A percentile compares a stretch with the other conserved stretches of the same genome.
phyloP scores from a whole-genome alignment of 2,329 filamentous ascomycete genomes.

The Colletotrichum sp. region DNA sequence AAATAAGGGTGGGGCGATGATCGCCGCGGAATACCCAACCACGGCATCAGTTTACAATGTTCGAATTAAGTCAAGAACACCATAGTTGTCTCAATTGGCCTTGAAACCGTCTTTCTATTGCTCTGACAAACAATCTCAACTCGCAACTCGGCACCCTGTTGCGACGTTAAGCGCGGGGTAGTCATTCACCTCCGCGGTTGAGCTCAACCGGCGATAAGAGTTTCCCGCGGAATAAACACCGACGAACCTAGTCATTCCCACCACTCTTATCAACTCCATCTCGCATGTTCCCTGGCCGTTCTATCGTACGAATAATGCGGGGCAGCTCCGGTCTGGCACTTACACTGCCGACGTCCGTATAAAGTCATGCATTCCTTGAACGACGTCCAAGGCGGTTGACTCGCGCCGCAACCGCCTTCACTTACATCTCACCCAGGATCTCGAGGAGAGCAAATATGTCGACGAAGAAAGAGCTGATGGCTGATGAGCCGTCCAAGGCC shows the following conservation, averaged over 20 bases:
- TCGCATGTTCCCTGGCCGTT: not conserved
- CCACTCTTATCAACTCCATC: not conserved
- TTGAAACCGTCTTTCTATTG: not conserved
- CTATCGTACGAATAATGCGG: not conserved
- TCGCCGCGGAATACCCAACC: not conserved
- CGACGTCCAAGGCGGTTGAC: too few species aligned
- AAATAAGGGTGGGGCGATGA: fast-evolving
- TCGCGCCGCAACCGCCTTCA: not conserved
- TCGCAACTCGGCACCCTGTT: not conserved
- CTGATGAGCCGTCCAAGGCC: not conserved
- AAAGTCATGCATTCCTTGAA: not conserved
- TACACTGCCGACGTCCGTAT: not conserved
- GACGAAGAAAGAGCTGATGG: not conserved
- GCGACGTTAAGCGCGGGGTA: not conserved
- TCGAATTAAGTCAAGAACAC: fast-evolving
- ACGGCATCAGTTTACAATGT: not conserved
- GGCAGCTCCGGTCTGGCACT: not conserved
- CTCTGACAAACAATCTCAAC: not conserved
- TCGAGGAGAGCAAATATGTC: not conserved
- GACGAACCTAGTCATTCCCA: not conserved
- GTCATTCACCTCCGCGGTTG: not conserved
- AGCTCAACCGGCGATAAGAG: not conserved
- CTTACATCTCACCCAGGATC: not conserved
- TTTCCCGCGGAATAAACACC: not conserved
- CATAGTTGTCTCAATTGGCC: not conserved